These are phyloP conservation scores for Brassica carinata DNA, from an alignment of 345 rosid species.

Conservation along the genomic window DNA sequence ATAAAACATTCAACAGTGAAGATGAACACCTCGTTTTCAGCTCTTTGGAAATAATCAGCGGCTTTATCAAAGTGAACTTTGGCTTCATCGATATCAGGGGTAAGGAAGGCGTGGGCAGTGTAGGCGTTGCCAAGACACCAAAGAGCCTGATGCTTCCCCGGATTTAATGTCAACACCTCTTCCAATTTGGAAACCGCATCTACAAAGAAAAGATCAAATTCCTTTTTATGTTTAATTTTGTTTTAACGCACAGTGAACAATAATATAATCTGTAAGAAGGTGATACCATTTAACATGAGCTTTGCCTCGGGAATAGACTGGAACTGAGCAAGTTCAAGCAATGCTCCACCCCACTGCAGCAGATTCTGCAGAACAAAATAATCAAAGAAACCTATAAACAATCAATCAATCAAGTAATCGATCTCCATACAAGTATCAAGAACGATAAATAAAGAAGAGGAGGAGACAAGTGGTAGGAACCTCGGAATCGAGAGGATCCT, in stretches of 20 bases:
- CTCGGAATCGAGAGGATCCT: constrained; percentile 65
- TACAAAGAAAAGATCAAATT: constrained; percentile 20
- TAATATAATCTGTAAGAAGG: background rate
- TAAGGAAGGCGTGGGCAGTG: constrained; percentile 76
- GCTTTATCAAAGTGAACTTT: constrained; percentile 67
- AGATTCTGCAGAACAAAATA: constrained; percentile 43
- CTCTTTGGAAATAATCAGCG: constrained; percentile 62
- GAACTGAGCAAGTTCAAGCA: constrained; percentile 67
- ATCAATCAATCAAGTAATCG: background rate
- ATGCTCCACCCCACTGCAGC: constrained; percentile 56
- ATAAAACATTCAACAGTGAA: background rate
- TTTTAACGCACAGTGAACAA: background rate
- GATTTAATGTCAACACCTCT: constrained; percentile 68
- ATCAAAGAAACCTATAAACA: background rate
- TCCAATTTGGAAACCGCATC: constrained; percentile 86
- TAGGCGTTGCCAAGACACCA: constrained; percentile 95
- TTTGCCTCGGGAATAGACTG: constrained; percentile 50
- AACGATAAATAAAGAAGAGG: background rate
- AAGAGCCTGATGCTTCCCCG: constrained; percentile 68
- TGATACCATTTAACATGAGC: constrained; percentile 43
- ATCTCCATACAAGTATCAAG: background rate
- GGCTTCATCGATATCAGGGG: constrained; percentile 63
- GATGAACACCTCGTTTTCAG: constrained; percentile 65
- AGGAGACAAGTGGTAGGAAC: constrained; percentile 35
- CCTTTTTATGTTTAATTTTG: no score